A percentile compares a stretch with the other conserved stretches of the same genome.
Evolutionary conservation across 2,329 filamentous ascomycete species (phyloP).

Genomic region (Cadophora sp.): DNA sequence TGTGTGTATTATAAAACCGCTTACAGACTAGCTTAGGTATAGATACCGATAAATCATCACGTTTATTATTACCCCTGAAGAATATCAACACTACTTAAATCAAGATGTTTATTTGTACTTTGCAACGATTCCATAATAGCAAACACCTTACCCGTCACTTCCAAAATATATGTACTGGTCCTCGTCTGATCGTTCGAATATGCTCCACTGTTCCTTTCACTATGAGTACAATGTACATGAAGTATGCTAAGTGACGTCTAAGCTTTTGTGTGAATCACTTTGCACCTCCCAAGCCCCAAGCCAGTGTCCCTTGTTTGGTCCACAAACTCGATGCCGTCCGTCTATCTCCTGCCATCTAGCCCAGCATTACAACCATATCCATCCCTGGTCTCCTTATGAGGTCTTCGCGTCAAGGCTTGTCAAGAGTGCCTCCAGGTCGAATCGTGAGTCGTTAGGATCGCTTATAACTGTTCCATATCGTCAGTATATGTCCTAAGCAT

Average conservation of each 20-base stretch:
- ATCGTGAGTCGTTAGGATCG: conserved; percentile 85
- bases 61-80: no score
- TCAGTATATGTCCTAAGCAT: not conserved
- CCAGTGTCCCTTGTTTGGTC: conserved; percentile 25
- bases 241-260: conserved; percentile 45
- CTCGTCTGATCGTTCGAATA: conserved; percentile 10
- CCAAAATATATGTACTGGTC: not conserved
- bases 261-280: conserved; percentile 43
- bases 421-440: conserved; percentile 90
- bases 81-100: no score
- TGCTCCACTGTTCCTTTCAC: conserved; percentile 36
- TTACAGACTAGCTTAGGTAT: no score
- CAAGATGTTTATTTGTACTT: no score
- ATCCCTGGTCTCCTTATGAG: conserved; percentile 32
- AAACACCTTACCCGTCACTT: not conserved
- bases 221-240: conserved; percentile 49
- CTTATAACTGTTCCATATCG: conserved; percentile 62
- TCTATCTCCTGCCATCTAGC: conserved; percentile 37
- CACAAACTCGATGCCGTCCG: conserved; percentile 34
- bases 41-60: no score
- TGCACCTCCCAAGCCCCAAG: conserved; percentile 36
- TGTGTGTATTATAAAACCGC: no score
- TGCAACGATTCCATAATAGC: no score
- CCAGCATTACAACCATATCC: conserved; percentile 39
- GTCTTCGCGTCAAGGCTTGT: conserved; percentile 62